Evolutionary conservation across 306 rosid genomes (phyloP).

Genomic region (Oemleria cerasiformis): DNA sequence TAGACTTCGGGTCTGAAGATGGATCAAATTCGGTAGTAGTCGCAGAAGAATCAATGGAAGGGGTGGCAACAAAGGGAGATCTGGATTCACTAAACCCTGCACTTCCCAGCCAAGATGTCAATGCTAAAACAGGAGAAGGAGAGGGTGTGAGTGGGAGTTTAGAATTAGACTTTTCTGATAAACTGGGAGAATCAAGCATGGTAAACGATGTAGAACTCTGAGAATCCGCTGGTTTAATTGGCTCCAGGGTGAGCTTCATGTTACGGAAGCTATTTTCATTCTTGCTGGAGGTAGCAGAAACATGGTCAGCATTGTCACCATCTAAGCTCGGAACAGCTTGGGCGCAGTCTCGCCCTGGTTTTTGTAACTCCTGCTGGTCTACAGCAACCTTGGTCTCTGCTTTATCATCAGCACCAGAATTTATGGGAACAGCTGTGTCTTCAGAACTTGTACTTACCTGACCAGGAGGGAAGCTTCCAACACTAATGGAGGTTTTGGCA

Average conservation of each 20-base stretch:
- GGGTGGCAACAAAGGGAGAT: conserved; percentile 54
- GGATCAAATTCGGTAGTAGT: conserved; percentile 58
- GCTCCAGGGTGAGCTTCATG: conserved; percentile 46
- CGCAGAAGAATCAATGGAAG: conserved; percentile 65
- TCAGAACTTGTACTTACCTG: conserved; percentile 92
- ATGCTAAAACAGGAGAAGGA: conserved; percentile 65
- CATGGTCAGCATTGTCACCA: conserved; percentile 65
- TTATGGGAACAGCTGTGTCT: conserved; percentile 48
- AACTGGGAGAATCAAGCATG: conserved; percentile 67
- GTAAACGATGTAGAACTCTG: conserved; percentile 67
- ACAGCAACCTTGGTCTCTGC: conserved; percentile 35
- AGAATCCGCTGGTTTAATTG: conserved; percentile 52
- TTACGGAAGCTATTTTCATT: conserved; percentile 56
- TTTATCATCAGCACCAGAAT: conserved; percentile 42
- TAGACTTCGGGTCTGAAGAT: conserved; percentile 61
- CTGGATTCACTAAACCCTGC: conserved; percentile 52
- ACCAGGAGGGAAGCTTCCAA: conserved; percentile 91
- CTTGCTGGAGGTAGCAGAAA: conserved; percentile 61
- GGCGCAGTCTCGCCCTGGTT: conserved; percentile 38
- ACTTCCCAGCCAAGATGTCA: conserved; percentile 89
- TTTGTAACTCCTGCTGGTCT: conserved; percentile 41
- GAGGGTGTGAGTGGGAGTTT: conserved; percentile 50
- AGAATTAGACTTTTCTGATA: conserved; percentile 78
- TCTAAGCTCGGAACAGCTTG: conserved; percentile 62
- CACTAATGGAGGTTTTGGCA: conserved; percentile 78